phyloP scores from a whole-genome alignment of 148 eudicot genomes.

The Gaultheria prostrata region DNA sequence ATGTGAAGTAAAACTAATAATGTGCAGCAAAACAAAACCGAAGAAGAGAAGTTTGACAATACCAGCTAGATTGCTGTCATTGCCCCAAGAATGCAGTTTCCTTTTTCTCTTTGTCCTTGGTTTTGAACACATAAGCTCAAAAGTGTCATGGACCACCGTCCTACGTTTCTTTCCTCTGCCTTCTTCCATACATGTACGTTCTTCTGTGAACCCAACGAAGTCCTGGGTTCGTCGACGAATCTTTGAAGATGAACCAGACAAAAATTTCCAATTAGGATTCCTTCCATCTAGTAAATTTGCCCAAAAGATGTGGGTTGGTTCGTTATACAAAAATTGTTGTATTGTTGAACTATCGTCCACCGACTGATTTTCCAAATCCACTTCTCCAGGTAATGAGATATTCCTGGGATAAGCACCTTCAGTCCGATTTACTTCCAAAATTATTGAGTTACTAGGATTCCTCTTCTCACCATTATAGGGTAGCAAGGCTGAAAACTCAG shows the following conservation, averaged over 20 bases:
- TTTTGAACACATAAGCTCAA: not conserved
- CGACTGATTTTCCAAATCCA: slow-evolving; percentile 17
- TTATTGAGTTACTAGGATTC: not conserved
- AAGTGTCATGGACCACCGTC: not conserved
- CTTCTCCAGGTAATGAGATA: slow-evolving; percentile 34
- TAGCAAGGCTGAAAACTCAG: slow-evolving; percentile 46
- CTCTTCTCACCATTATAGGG: slow-evolving; percentile 18
- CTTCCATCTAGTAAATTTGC: slow-evolving; percentile 32
- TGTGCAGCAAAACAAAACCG: not conserved
- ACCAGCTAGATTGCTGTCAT: slow-evolving; percentile 12
- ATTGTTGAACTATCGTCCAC: slow-evolving; percentile 5
- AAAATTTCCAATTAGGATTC: slow-evolving; percentile 29
- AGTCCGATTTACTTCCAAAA: slow-evolving; percentile 22
- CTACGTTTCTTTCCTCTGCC: not conserved
- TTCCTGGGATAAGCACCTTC: slow-evolving; percentile 26
- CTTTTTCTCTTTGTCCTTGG: slow-evolving; percentile 12
- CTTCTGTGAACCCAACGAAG: not conserved
- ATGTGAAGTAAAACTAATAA: not conserved
- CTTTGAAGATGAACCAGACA: slow-evolving; percentile 15
- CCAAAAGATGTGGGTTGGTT: slow-evolving; percentile 30
- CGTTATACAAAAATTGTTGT: slow-evolving; percentile 13
- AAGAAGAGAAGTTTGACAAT: slow-evolving; percentile 9
- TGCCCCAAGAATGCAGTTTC: slow-evolving; percentile 13
- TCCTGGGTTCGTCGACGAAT: slow-evolving; percentile 14
- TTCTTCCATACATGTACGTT: slow-evolving; percentile 4